Evolutionary conservation across 768 basidiomycete species (phyloP).

Genomic region (Paxillus rubicundulus): DNA sequence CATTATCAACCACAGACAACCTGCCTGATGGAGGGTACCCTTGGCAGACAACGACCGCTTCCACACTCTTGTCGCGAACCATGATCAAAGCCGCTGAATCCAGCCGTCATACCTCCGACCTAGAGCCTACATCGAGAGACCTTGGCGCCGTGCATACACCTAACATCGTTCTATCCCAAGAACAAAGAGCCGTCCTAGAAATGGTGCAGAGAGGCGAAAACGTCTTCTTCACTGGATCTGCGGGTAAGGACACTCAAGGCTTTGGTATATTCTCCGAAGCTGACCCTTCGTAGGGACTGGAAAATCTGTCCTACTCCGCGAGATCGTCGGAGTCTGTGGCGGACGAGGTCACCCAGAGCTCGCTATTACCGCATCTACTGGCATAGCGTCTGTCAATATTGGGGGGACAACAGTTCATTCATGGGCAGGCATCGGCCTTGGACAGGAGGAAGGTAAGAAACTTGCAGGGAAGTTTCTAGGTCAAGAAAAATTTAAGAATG

Average conservation of each 20-base stretch:
- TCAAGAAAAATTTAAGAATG: constrained; percentile 34
- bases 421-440: constrained; percentile 80
- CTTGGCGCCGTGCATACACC: constrained; percentile 1
- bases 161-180: constrained; percentile 43
- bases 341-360: constrained; percentile 37
- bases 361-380: constrained; percentile 80
- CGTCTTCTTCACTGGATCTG: constrained; percentile 86
- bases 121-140: not conserved
- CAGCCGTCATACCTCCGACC: not conserved
- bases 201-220: constrained; percentile 58
- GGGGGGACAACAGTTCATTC: constrained; percentile 80
- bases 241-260: constrained; percentile 40
- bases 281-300: constrained; percentile 56
- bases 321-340: constrained; percentile 59
- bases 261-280: not conserved
- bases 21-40: not conserved
- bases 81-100: not conserved
- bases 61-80: not conserved
- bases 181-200: constrained; percentile 49
- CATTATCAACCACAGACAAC: constrained; percentile 5
- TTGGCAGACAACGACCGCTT: not conserved
- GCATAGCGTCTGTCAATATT: constrained; percentile 80
- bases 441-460: constrained; percentile 50
- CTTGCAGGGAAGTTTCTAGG: constrained; percentile 54
- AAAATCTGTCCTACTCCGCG: constrained; percentile 77